Base-by-base conservation (phyloP, 2,329 filamentous ascomycete genomes). In the Ophiocordyceps unilateralis region DNA sequence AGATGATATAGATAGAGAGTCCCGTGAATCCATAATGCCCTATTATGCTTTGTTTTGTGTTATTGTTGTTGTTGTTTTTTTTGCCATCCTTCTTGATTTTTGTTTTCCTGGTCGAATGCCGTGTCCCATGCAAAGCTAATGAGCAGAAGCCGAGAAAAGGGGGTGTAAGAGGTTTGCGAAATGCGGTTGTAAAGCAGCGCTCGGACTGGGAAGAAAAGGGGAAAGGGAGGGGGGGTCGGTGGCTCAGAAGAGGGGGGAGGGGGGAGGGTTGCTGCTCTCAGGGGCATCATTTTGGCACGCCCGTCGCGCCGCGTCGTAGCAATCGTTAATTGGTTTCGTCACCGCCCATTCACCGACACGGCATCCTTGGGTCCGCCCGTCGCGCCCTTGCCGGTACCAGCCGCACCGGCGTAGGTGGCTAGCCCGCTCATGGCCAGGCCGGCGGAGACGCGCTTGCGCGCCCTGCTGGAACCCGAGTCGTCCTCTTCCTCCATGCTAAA, bases 401-500 rank as follows among this genome's bases (percentile, higher is more conserved):
- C 55, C 15, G 56, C 55, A 17, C 55, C 58, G 37, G 65, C 63
- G 46, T 68, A 69, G 54, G 59, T 67, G 55, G 60, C 60, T 45
- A 61, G 61, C 21, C 56, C 55, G 5, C 58, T 56, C 43, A 63
- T 58, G 41, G 54, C 56, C 32, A 66, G 51, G 12, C 65, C 65
- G 5, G 64, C 66, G 2, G 70, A 70, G 2, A 57, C 62, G 44
- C 70, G 66, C 58, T 73, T 74, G 42, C 67, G 59, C 10, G 64
- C 62, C 37, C 64, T 61, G 44, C 62, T 59, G 17, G 58, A 58
- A 32, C 68, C 61, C 20, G 68, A 61, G 26, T 76, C 73, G 20
- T 73, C 71, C 22, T 74, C 72, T 44, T 76, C 73, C 49, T 80
- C 76, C 75, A 80, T 79, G 52, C 64, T 73, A 54, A 80, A 80